Base-by-base conservation (phyloP, 2,329 filamentous ascomycete genomes). In the Beauveria rudraprayagi region DNA sequence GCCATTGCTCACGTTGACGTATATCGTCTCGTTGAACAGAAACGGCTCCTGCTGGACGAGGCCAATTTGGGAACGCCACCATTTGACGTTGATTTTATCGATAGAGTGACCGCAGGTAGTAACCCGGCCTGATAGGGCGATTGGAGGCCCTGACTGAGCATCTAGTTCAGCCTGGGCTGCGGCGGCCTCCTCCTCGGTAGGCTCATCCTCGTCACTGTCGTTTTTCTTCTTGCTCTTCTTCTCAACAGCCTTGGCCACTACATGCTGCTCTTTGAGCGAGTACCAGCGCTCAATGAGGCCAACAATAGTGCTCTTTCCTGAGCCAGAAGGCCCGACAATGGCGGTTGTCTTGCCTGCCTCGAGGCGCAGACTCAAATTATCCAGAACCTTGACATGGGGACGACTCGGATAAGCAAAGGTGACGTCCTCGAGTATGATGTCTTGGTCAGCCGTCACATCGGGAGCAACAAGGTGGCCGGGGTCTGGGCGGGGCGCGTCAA, bases 231-330 rank as follows among this genome's bases (percentile, higher is more conserved):
- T 69, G 41, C 73, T 71, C 67, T 72, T 77, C 64, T 71, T 71
- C 62, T 72, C 71, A 54, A 71, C 67, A 40, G 71, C 66, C 60
- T 71, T 72, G 24, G 72, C 77, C 30, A 84, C 78, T n/a, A 77
- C 66, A 60, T 80, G 73, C 62, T 84, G 79, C 6, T 80, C 76
- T 41, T 80, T 75, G 1, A 88, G 75, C 2, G 84, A 82, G 68
- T 91, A 91, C 86, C 87, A 91, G 37, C 87, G 77, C 68, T 91
- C 85, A 3, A 91, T 76, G 2, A 92, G 73, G 0, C 85, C 87
- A 0, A 91, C 83, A 28, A 91, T 84, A 0, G 89, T 92, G 56
- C 85, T 89, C 70, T 92, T 92, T 0, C 89, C 89, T 5, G 82
- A 86, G 0, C 89, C 89, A 2, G 86, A 89, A 0, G 87, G 83